phyloP scores from a whole-genome alignment of 129 eudicot genomes.

The Ambrosia artemisiifolia region DNA sequence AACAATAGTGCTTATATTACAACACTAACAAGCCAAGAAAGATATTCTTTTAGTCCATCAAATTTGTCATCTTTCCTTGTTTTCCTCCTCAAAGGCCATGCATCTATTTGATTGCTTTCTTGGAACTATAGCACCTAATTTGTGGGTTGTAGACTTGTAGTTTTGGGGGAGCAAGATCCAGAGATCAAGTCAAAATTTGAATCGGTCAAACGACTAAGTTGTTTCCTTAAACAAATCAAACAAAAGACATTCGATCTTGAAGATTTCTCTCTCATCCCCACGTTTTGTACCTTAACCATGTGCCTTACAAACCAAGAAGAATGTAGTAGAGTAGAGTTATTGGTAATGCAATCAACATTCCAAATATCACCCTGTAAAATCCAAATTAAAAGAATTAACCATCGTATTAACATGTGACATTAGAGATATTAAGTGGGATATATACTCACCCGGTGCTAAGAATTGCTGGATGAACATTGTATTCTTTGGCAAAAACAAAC shows the following conservation, averaged over 20 bases:
- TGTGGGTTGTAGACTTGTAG: constrained; percentile 11
- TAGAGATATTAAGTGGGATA: not conserved
- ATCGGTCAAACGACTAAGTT: constrained; percentile 1
- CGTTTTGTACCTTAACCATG: not conserved
- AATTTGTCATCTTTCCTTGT: constrained; percentile 19
- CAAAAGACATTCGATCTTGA: not conserved
- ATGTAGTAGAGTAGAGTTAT: constrained; percentile 87
- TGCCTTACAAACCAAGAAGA: constrained; percentile 62
- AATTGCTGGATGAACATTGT: constrained; percentile 92
- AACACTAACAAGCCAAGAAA: constrained; percentile 21
- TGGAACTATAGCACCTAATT: constrained; percentile 23
- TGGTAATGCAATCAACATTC: constrained; percentile 93
- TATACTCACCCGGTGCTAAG: constrained; percentile 85
- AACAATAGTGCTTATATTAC: constrained; percentile 18
- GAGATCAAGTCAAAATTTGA: constrained; percentile 21
- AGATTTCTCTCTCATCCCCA: not conserved
- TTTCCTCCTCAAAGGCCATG: constrained; percentile 22
- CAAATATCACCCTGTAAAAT: constrained; percentile 80
- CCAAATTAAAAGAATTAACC: not conserved
- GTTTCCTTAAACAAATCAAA: not conserved
- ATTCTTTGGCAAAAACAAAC: constrained; percentile 92
- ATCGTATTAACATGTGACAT: not conserved
- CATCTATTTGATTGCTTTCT: constrained; percentile 14
- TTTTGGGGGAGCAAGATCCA: constrained; percentile 29
- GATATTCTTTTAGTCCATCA: constrained; percentile 16